Percentiles rank a stretch among this genome's conserved stretches.
These are phyloP conservation scores for Fusarium liriodendri DNA, from an alignment of 2,329 filamentous ascomycete species.

Conservation along the genomic window DNA sequence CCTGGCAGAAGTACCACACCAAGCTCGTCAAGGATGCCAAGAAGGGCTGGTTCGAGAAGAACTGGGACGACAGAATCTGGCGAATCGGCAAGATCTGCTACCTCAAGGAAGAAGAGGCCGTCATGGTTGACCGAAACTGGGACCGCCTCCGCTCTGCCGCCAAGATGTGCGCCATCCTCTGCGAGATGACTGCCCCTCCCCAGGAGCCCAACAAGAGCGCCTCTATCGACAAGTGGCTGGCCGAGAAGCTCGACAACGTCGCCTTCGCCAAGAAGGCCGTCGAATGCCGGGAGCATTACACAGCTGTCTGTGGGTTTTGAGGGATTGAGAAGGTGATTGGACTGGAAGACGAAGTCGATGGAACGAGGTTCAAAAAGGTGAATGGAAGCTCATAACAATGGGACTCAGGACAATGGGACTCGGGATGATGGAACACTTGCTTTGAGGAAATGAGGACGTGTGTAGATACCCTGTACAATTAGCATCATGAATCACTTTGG, in stretches of 20 bases:
- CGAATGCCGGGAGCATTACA: slow-evolving; percentile 11
- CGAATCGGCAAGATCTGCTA: slow-evolving; percentile 43
- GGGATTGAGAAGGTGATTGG: background rate
- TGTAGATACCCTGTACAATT: slow-evolving; percentile 5
- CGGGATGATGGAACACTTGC: background rate
- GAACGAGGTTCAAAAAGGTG: background rate
- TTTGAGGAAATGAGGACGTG: background rate
- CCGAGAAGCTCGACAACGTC: slow-evolving; percentile 40
- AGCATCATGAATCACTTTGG: background rate
- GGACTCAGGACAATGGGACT: background rate
- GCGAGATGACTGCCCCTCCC: slow-evolving; percentile 36
- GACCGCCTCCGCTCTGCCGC: slow-evolving; percentile 41
- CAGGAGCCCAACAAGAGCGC: slow-evolving; percentile 30
- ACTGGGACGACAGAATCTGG: slow-evolving; percentile 35
- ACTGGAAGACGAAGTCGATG: background rate
- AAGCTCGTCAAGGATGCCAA: slow-evolving; percentile 34
- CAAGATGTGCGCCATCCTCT: slow-evolving; percentile 42
- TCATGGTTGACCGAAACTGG: slow-evolving; percentile 40
- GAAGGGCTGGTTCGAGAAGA: slow-evolving; percentile 12
- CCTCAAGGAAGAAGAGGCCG: slow-evolving; percentile 44
- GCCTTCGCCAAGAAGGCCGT: slow-evolving; percentile 34
- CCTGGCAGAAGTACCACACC: slow-evolving; percentile 38
- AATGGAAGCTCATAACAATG: background rate
- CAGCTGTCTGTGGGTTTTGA: background rate
- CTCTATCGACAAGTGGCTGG: slow-evolving; percentile 38